A percentile compares a stretch with the other conserved stretches of the same genome.
These are phyloP conservation scores for Starmerella tilneyi DNA, from an alignment of 805 yeast genomes.

Conservation along the genomic window DNA sequence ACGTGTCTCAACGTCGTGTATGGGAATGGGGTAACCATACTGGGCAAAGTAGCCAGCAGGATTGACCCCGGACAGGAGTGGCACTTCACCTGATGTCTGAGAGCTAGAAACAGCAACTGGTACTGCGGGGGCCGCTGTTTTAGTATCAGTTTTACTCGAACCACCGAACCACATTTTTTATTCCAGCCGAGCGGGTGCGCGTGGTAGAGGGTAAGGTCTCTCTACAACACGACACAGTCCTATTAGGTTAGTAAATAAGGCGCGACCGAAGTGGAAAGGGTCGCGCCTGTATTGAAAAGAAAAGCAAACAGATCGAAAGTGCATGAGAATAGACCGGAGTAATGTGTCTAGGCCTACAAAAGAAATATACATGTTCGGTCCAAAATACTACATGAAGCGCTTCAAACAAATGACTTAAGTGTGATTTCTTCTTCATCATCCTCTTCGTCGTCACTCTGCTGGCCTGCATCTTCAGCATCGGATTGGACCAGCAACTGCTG, in stretches of 20 bases:
- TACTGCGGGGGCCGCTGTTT: not conserved
- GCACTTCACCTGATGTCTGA: not conserved
- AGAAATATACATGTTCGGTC: not conserved
- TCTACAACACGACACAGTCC: not conserved
- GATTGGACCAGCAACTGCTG: constrained; percentile 19
- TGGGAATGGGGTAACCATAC: constrained; percentile 93
- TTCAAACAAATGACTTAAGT: constrained; percentile 39
- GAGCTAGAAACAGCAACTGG: not conserved
- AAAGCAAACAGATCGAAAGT: too few species aligned
- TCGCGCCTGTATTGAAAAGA: too few species aligned
- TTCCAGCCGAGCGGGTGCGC: too few species aligned
- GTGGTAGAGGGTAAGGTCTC: not conserved
- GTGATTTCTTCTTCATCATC: constrained; percentile 35
- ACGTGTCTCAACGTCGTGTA: constrained; percentile 67
- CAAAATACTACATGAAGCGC: too few species aligned
- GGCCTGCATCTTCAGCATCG: constrained; percentile 10
- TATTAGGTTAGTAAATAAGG: too few species aligned
- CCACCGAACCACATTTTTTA: constrained; percentile 9
- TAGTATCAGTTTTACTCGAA: constrained; percentile 1
- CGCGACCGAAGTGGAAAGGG: too few species aligned
- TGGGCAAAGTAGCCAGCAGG: constrained; percentile 73
- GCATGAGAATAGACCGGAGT: too few species aligned
- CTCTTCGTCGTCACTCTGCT: constrained; percentile 10
- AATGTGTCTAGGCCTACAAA: too few species aligned
- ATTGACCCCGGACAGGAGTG: constrained; percentile 33